Evolutionary conservation across 208 protist species (phyloP).

Genomic region (Vickermania spadyakhi): DNA sequence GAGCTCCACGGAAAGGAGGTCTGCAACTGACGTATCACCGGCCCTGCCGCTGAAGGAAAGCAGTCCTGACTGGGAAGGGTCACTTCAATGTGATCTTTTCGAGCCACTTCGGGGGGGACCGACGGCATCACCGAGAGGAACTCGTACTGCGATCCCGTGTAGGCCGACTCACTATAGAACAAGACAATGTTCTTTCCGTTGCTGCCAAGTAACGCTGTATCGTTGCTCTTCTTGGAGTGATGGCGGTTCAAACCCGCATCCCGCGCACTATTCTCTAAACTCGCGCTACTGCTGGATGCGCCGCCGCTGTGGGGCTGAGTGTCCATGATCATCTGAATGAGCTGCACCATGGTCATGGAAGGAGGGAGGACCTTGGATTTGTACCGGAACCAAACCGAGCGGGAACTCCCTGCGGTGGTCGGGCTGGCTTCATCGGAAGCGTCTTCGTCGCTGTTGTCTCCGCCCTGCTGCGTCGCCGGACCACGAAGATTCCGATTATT

Average conservation of each 20-base stretch:
- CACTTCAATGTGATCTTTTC: conserved; percentile 20
- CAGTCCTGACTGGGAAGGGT: conserved; percentile 19
- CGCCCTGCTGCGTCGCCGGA: neutral
- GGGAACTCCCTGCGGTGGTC: too few species aligned
- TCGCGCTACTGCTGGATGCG: neutral
- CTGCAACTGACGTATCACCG: conserved; percentile 16
- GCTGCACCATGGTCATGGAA: conserved; percentile 69
- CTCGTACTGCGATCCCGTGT: neutral
- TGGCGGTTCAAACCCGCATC: conserved; percentile 1
- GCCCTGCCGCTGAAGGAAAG: conserved; percentile 5
- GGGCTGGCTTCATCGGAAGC: conserved; percentile 3
- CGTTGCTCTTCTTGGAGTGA: conserved; percentile 1
- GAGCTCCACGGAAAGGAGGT: conserved; percentile 38
- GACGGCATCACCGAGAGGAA: neutral
- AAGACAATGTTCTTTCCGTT: neutral
- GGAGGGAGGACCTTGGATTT: conserved; percentile 54
- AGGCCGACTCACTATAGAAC: neutral
- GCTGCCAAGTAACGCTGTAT: conserved; percentile 1
- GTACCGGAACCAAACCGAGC: conserved; percentile 55
- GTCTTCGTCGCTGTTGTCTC: conserved; percentile 9
- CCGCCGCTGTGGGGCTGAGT: neutral
- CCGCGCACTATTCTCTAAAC: neutral
- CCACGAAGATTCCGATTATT: neutral
- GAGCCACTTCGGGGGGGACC: conserved; percentile 3
- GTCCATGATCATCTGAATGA: conserved; percentile 34